phyloP scores from a whole-genome alignment of 495 filamentous ascomycete species.

The Aspergillus wentii region DNA sequence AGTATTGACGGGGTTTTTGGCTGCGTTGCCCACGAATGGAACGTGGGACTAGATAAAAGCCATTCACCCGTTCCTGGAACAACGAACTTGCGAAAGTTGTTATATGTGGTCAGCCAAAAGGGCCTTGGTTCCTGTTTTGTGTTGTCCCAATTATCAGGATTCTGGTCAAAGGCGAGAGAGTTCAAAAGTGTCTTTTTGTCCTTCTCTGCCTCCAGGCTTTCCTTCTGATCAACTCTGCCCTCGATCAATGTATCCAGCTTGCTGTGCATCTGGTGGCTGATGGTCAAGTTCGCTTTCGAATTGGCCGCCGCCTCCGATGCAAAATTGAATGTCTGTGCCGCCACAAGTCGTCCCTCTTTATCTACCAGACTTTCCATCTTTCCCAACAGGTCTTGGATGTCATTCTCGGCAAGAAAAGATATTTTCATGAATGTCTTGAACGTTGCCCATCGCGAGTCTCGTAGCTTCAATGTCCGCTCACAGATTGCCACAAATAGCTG shows the following conservation, averaged over 20 bases:
- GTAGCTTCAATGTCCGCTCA: slow-evolving; percentile 1
- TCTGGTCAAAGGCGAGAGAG: slow-evolving; percentile 1
- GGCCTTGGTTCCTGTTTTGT: slow-evolving; percentile 1
- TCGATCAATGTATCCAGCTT: too few species aligned
- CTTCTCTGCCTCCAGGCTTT: not conserved
- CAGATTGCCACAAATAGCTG: slow-evolving; percentile 3
- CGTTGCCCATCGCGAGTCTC: not conserved
- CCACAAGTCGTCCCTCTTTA: not conserved
- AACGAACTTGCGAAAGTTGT: slow-evolving; percentile 3
- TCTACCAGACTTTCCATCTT: slow-evolving; percentile 3
- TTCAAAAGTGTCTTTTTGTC: slow-evolving; percentile 2
- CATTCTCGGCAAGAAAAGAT: slow-evolving; percentile 4
- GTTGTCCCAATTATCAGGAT: slow-evolving; percentile 5
- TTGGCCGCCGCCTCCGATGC: slow-evolving; percentile 1
- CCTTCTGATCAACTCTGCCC: not conserved
- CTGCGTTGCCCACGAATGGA: slow-evolving; percentile 2
- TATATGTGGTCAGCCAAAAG: slow-evolving; percentile 4
- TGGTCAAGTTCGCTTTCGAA: not conserved
- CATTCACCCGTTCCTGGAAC: slow-evolving; percentile 7
- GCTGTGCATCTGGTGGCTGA: too few species aligned
- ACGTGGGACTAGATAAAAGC: not conserved
- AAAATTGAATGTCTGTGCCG: slow-evolving; percentile 1
- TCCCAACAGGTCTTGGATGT: not conserved
- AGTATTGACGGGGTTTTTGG: slow-evolving; percentile 1
- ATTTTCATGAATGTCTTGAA: slow-evolving; percentile 6